Percentiles rank a stretch among this genome's conserved stretches.
Conservation (phyloP, 805 yeast species). For the Priceomyces melissophilus region DNA sequence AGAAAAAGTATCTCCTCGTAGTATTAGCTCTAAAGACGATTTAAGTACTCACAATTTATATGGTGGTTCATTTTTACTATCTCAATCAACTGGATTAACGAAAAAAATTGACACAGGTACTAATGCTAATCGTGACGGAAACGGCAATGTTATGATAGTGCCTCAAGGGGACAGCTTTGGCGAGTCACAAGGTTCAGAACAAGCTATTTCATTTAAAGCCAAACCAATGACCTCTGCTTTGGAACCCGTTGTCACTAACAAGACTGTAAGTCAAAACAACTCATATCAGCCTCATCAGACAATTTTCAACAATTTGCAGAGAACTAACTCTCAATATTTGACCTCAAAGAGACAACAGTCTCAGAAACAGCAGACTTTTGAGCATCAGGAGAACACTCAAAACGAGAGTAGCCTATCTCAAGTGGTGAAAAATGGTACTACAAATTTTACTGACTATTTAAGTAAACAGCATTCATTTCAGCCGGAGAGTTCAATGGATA, state of each 20-base stretch:
- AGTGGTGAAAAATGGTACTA: slow-evolving; percentile 17
- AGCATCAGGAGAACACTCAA: slow-evolving; percentile 3
- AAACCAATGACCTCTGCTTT: slow-evolving; percentile 25
- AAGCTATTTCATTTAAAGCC: slow-evolving; percentile 31
- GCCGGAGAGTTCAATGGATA: slow-evolving; percentile 32
- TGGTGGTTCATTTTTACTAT: slow-evolving; percentile 40
- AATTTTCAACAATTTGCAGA: slow-evolving; percentile 38
- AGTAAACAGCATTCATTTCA: slow-evolving; percentile 11
- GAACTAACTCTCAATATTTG: slow-evolving; percentile 35
- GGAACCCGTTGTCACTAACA: slow-evolving; percentile 30
- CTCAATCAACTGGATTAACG: slow-evolving; percentile 42
- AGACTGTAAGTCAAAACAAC: slow-evolving; percentile 29
- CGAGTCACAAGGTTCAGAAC: slow-evolving; percentile 12
- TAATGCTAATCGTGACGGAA: slow-evolving; percentile 6
- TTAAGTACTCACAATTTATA: slow-evolving; percentile 27
- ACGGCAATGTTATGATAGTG: slow-evolving; percentile 1
- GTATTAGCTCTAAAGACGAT: slow-evolving; percentile 25
- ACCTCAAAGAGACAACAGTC: slow-evolving; percentile 18
- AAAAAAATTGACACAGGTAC: slow-evolving; percentile 25
- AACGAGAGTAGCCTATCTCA: not conserved
- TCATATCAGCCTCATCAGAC: slow-evolving; percentile 43
- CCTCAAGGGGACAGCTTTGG: slow-evolving; percentile 3
- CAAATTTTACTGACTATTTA: slow-evolving; percentile 30
- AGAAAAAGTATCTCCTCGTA: slow-evolving; percentile 9
- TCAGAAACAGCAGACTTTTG: slow-evolving; percentile 8